A percentile compares a stretch with the other conserved stretches of the same genome.
Conservation (phyloP, 176 grass and related monocot species). For the Zea mays region Zm-B73-REFERENCE-NAM-5.0 NC_050104.1:136621001-136621500, state of each 20-base stretch:
- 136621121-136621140: neutral
- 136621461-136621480: constrained; percentile 93
- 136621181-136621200: constrained; percentile 86
- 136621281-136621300: constrained; percentile 74
- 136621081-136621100: neutral
- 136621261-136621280: constrained; percentile 99
- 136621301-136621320: neutral
- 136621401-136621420: constrained; percentile 94
- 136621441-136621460: constrained; percentile 89
- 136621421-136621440: constrained; percentile 88
- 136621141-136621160: neutral
- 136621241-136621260: constrained; percentile 94
- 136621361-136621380: constrained; percentile 84
- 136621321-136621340: neutral
- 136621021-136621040: neutral
- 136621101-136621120: no score
- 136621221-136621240: constrained; percentile 76
- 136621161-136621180: constrained; percentile 20
- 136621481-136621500: constrained; percentile 90
- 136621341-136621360: constrained; percentile 9
- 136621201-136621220: constrained; percentile 95
- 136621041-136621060: neutral
- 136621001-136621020: neutral
- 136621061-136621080: constrained; percentile 19
- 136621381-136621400: constrained; percentile 98